These are phyloP conservation scores for Lizonia empirigonia DNA, from an alignment of 2,329 filamentous ascomycete genomes.

Conservation along the genomic window DNA sequence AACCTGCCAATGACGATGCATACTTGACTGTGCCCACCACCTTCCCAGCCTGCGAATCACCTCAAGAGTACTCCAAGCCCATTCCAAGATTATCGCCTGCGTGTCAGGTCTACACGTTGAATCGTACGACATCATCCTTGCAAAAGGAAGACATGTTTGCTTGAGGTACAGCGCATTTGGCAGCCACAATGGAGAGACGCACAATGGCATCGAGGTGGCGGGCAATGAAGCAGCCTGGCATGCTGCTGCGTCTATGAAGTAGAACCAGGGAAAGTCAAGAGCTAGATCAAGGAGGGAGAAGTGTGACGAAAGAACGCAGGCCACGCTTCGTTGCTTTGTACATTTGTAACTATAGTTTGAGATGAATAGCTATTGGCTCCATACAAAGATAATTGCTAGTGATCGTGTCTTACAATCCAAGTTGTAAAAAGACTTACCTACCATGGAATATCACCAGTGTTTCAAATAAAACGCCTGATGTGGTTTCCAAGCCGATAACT, in stretches of 20 bases:
- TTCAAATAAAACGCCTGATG: too few relatives aligned
- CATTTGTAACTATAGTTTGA: too few relatives aligned
- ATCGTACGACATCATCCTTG: slow-evolving; percentile 45
- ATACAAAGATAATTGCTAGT: too few relatives aligned
- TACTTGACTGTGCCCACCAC: slow-evolving; percentile 48
- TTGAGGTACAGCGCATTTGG: slow-evolving; percentile 49
- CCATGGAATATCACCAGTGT: too few relatives aligned
- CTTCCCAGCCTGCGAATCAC: slow-evolving; percentile 46
- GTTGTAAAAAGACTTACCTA: too few relatives aligned
- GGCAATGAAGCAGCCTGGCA: slow-evolving; percentile 44
- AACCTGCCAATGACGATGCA: slow-evolving; percentile 42
- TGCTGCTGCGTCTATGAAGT: slow-evolving; percentile 50
- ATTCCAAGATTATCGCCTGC: slow-evolving; percentile 45
- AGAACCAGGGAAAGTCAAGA: slow-evolving; percentile 43
- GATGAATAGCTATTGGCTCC: too few relatives aligned
- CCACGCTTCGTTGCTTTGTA: too few relatives aligned
- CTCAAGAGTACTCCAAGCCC: slow-evolving; percentile 47
- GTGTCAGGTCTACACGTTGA: slow-evolving; percentile 47
- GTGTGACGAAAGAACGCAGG: too few relatives aligned
- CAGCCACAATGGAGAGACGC: slow-evolving; percentile 43
- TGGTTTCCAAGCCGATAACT: too few relatives aligned
- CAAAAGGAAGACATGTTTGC: slow-evolving; percentile 45
- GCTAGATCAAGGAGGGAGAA: slow-evolving; percentile 48
- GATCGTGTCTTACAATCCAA: too few relatives aligned
- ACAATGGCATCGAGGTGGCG: slow-evolving; percentile 45